Percentiles rank a stretch among this genome's conserved stretches.
These are phyloP conservation scores for Stagonosporopsis rhizophila DNA, from an alignment of 2,329 filamentous ascomycete species.

Conservation along the genomic window DNA sequence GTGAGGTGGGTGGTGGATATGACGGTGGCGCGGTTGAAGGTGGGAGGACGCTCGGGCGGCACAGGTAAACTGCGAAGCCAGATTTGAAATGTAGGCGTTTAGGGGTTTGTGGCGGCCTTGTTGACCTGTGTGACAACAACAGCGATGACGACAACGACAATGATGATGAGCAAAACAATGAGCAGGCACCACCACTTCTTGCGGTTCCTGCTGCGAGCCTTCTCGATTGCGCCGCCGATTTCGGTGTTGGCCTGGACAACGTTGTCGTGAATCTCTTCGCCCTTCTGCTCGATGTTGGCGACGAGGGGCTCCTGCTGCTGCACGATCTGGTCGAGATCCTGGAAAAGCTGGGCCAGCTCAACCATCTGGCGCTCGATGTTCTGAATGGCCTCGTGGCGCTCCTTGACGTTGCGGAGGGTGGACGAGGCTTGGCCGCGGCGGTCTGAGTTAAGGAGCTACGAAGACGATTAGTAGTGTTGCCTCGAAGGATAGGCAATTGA, in stretches of 20 bases:
- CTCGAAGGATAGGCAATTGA: not conserved
- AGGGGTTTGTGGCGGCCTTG: conserved; percentile 26
- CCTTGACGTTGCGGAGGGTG: conserved; percentile 79
- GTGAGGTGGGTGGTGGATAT: conserved; percentile 12
- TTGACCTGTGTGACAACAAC: conserved; percentile 45
- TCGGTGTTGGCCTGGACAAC: conserved; percentile 85
- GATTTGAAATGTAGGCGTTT: not conserved
- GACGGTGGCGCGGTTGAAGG: not conserved
- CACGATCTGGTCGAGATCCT: conserved; percentile 85
- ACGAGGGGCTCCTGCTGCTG: conserved; percentile 85
- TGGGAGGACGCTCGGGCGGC: not conserved
- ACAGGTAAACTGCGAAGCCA: not conserved
- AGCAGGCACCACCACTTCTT: conserved; percentile 98
- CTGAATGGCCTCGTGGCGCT: conserved; percentile 84
- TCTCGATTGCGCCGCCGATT: conserved; percentile 80
- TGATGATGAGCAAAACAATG: conserved; percentile 61
- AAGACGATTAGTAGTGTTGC: conserved; percentile 21
- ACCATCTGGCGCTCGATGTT: conserved; percentile 93
- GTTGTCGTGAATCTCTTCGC: conserved; percentile 83
- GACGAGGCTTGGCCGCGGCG: conserved; percentile 81
- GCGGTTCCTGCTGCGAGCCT: conserved; percentile 71
- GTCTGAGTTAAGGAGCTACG: conserved; percentile 75
- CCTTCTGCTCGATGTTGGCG: conserved; percentile 82
- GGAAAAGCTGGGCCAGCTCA: conserved; percentile 85
- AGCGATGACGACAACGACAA: conserved; percentile 50